Conservation (phyloP, 177 flowering plant species). For the Vitis hybrid region DNA sequence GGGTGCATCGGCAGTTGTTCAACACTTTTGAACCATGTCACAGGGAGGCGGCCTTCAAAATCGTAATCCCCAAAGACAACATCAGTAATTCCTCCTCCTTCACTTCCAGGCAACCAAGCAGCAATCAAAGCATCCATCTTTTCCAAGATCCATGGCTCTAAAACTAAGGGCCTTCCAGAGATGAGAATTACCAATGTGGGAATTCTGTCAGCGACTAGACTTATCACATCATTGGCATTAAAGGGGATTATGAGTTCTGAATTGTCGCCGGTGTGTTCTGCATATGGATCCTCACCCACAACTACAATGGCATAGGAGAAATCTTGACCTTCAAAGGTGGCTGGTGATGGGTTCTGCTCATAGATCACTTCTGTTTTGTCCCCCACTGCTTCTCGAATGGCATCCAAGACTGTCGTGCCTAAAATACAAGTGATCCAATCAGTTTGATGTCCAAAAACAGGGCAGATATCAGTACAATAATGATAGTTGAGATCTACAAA, state of each 20-base stretch:
- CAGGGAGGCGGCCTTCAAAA: conserved; percentile 61
- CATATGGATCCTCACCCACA: conserved; percentile 81
- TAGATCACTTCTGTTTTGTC: conserved; percentile 47
- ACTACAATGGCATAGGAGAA: conserved; percentile 74
- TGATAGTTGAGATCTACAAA: too few relatives aligned
- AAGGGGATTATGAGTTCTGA: conserved; percentile 56
- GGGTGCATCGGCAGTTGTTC: conserved; percentile 67
- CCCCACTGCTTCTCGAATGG: conserved; percentile 47
- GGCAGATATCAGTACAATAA: too few relatives aligned
- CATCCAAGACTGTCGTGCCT: conserved; percentile 81
- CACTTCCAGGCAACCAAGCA: conserved; percentile 89
- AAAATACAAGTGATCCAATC: conserved; percentile 8
- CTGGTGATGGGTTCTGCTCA: conserved; percentile 52
- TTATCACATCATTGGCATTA: conserved; percentile 51
- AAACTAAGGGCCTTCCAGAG: conserved; percentile 72
- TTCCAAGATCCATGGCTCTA: conserved; percentile 54
- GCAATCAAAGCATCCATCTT: conserved; percentile 71
- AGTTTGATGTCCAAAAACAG: background rate
- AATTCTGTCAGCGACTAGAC: conserved; percentile 44
- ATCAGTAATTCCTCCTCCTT: conserved; percentile 72
- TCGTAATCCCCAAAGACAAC: conserved; percentile 74
- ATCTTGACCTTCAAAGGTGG: conserved; percentile 41
- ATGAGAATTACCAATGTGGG: conserved; percentile 71
- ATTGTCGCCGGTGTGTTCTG: conserved; percentile 63
- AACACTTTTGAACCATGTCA: conserved; percentile 66